A percentile compares a stretch with the other conserved stretches of the same genome.
These are phyloP conservation scores for Cystobasidiaceae sp. DNA, from an alignment of 1,284 basidiomycete species.

Conservation along the genomic window DNA sequence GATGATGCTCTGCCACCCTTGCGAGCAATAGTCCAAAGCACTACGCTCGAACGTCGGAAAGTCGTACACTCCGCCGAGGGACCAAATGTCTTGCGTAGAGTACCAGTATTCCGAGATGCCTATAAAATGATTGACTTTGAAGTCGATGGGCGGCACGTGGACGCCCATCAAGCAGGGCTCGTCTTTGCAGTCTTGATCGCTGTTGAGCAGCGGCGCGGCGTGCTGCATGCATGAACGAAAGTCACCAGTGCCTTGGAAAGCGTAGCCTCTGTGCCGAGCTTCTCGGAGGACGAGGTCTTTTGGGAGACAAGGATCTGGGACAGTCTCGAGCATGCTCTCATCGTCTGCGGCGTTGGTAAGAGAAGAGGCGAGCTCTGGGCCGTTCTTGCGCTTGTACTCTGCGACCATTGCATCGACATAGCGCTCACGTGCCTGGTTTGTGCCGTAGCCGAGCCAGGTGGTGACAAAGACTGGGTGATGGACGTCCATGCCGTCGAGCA, in stretches of 20 bases:
- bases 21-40: slow-evolving; percentile 76
- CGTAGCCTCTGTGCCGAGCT: slow-evolving; percentile 51
- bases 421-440: slow-evolving; percentile 87
- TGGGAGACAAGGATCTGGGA: slow-evolving; percentile 87
- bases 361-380: slow-evolving; percentile 26
- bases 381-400: slow-evolving; percentile 47
- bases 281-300: slow-evolving; percentile 58
- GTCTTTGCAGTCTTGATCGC: slow-evolving; percentile 72
- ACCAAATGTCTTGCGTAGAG: slow-evolving; percentile 89
- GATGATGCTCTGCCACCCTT: slow-evolving; percentile 72
- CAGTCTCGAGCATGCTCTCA: slow-evolving; percentile 47
- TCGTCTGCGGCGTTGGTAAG: slow-evolving; percentile 34
- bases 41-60: slow-evolving; percentile 93
- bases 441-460: slow-evolving; percentile 97
- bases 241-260: slow-evolving; percentile 79
- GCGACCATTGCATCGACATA: slow-evolving; percentile 68
- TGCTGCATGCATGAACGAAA: slow-evolving; percentile 75
- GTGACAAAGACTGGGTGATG: slow-evolving; percentile 93
- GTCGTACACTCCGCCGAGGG: slow-evolving; percentile 86
- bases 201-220: slow-evolving; percentile 77
- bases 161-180: slow-evolving; percentile 95
- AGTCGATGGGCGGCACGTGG: slow-evolving; percentile 60
- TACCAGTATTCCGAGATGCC: slow-evolving; percentile 99
- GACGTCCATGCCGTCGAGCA: slow-evolving; percentile 79
- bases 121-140: slow-evolving; percentile 59